Conservation (phyloP, 805 yeast genomes). For the Candida yuanshanica region DNA sequence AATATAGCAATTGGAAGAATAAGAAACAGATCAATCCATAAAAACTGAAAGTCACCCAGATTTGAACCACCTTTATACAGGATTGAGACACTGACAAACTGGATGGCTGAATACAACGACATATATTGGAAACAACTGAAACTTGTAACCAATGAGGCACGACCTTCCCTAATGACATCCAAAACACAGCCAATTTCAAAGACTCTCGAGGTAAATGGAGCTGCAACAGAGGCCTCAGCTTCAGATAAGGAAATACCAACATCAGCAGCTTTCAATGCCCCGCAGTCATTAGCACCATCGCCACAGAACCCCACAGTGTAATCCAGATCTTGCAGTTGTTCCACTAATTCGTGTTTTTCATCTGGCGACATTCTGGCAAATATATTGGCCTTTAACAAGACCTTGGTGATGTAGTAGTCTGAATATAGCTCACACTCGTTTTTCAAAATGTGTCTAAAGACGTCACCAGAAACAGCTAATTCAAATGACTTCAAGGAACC, state of each 20-base stretch:
- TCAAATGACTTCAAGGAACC: constrained; percentile 40
- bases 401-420: constrained; percentile 40
- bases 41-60: constrained; percentile 92
- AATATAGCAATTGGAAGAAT: constrained; percentile 93
- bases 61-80: constrained; percentile 86
- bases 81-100: constrained; percentile 81
- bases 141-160: constrained; percentile 91
- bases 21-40: constrained; percentile 86
- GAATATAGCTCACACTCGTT: constrained; percentile 24
- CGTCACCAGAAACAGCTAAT: constrained; percentile 89
- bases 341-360: constrained; percentile 94
- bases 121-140: constrained; percentile 96
- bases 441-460: constrained; percentile 70
- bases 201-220: constrained; percentile 88
- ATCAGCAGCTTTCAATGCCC: constrained; percentile 96
- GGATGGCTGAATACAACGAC: constrained; percentile 96
- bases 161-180: constrained; percentile 88
- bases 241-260: constrained; percentile 94
- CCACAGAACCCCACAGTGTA: constrained; percentile 97
- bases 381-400: constrained; percentile 68
- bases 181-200: constrained; percentile 92
- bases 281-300: constrained; percentile 99
- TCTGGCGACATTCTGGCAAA: constrained; percentile 99
- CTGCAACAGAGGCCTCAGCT: constrained; percentile 98
- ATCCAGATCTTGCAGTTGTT: constrained; percentile 74